phyloP scores from a whole-genome alignment of 805 yeast genomes.

The Saccharomyces eubayanus region DNA sequence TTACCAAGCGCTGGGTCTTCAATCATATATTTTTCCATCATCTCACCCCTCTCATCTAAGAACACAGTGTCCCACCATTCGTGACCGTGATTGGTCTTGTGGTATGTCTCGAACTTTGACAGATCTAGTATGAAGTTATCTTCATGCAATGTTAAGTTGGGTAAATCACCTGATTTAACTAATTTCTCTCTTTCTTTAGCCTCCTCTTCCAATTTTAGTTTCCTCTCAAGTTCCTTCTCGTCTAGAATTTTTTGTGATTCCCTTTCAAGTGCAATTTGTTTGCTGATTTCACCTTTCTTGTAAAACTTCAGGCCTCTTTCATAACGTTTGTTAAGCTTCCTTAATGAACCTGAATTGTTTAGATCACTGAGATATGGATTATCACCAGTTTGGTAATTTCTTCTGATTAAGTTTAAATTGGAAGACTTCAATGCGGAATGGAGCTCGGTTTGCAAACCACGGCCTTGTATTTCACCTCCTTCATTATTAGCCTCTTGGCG shows the following conservation, averaged over 20 bases:
- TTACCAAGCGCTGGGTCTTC: slow-evolving; percentile 19
- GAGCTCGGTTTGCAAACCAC: slow-evolving; percentile 25
- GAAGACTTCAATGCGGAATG: slow-evolving; percentile 25
- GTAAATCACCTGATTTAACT: slow-evolving; percentile 36
- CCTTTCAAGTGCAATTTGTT: slow-evolving; percentile 12
- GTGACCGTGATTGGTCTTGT: neutral
- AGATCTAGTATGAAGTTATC: slow-evolving; percentile 30
- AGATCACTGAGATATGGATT: slow-evolving; percentile 26
- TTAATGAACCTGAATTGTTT: slow-evolving; percentile 1
- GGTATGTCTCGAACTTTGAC: slow-evolving; percentile 45
- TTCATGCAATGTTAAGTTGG: slow-evolving; percentile 51
- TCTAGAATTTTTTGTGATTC: neutral
- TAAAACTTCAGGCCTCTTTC: slow-evolving; percentile 35
- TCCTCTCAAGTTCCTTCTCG: slow-evolving; percentile 1
- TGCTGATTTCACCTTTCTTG: slow-evolving; percentile 43
- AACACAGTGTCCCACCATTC: slow-evolving; percentile 90
- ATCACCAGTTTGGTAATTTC: slow-evolving; percentile 13
- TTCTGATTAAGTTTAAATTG: slow-evolving; percentile 22
- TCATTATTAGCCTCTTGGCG: neutral
- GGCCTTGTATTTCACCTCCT: neutral
- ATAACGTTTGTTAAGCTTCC: slow-evolving; percentile 9
- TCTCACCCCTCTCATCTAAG: slow-evolving; percentile 34
- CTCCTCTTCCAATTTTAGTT: slow-evolving; percentile 3
- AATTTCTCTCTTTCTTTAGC: slow-evolving; percentile 32
- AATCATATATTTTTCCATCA: slow-evolving; percentile 33